Evolutionary conservation across 1,139 yeast species (phyloP), one percentile per base, ranked within the genome.

Genomic region (Pichia sp.): DNA sequence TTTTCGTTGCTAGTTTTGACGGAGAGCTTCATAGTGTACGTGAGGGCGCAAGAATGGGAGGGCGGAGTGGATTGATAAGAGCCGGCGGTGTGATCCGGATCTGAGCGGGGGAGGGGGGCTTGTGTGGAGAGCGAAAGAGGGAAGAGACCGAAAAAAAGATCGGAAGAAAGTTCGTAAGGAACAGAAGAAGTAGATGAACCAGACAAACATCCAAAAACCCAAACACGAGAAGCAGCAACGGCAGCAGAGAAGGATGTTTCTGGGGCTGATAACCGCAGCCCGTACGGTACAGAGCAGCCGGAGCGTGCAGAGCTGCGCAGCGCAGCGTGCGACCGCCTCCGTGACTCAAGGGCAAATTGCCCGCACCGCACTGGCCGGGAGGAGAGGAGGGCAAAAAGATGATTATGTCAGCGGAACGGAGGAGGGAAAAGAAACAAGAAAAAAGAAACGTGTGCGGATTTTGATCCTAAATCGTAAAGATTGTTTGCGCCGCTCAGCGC

Each of bases 21-120:
- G 52, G 57, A 61, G 24, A 61, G 53, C 56, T 64, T 64, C 51
- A 65, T 58, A 31, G 49, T 9, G 16, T 27, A 20, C 24, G 2
- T 20, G 24, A 20, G 29, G 29, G 9, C 17, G 27, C 31, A 27
- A 31, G 14, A 7, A 7, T 6, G 41, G 14, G 31, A 6, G 29
- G 50, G 24, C 29, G 12, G 24, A 40, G 24, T n/a, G 36, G 14
- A 9, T 20, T 12, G 36, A 20, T 14, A 38, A 14, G 17, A 8
- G 46, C n/a, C 31, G 17, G 36, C 33, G 9, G 36, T 17, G 33
- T 16, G 14, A 27, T 27, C 10, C 30, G 30, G 30, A 29, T 45
- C 30, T 45, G 20, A 16, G 36, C 12, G 40, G 36, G 7, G n/a
- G n/a, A n/a, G n/a, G n/a, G n/a, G n/a, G n/a, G n/a, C n/a, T n/a